Base-by-base conservation (phyloP, 2,329 filamentous ascomycete genomes). In the Fusarium ramigenum region DNA sequence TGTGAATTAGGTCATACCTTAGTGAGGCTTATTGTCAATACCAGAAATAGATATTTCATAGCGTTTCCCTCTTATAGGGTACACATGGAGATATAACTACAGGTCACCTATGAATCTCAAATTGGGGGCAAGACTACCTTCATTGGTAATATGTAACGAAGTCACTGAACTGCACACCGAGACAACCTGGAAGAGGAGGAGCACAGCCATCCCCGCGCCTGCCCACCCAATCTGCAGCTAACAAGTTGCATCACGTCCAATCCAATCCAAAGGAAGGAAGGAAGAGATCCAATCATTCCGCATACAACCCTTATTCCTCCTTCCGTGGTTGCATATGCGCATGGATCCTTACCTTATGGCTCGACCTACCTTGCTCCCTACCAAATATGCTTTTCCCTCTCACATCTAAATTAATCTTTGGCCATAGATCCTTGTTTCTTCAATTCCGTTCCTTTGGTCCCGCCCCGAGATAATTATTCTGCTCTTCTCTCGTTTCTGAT, bases 161-260 rank as follows among this genome's bases (percentile, higher is more conserved):
- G 28, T 30, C 39, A 32, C 15, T 34, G 30, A 50, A 34, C 30
- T 34, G 14, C 40, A 37, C 30, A 36, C 42, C 44, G n/a, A 69
- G 61, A 57, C 49, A 37, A 59, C 44, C 25, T 47, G 19, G 47
- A 47, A 30, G 49, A n/a, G 23, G 16, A 47, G 66, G 46, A 64
- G 61, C 60, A 61, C 34, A 68, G 74, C 75, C 72, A 73, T 69
- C 63, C 61, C 52, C 54, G 63, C 66, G 66, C 63, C 70, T 73
- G 57, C 53, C 46, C 58, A 59, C 63, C 60, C 71, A 66, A 46
- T 73, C 64, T 72, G 62, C 67, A 69, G 63, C 44, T 39, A 69
- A 65, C 65, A 69, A 69, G 66, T 69, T 52, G 40, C 66, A 70
- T 60, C 59, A 63, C 49, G 39, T 44, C 64, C 66, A 63, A 69